These are phyloP conservation scores for Candida ipomoeae DNA, from an alignment of 805 yeast genomes.

Conservation along the genomic window DNA sequence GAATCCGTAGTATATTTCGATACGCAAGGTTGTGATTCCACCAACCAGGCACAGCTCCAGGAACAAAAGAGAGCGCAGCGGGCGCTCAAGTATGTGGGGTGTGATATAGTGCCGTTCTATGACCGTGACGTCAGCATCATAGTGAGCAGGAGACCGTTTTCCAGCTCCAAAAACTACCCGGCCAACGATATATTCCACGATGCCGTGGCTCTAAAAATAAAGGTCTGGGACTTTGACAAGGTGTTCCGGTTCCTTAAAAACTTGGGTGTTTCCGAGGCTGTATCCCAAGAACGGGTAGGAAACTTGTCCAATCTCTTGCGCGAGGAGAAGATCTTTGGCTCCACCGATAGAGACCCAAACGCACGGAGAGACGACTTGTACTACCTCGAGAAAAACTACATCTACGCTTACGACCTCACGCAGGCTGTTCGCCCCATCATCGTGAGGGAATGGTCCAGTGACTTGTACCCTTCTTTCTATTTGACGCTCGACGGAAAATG, in stretches of 20 bases:
- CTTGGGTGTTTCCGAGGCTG: conserved; percentile 36
- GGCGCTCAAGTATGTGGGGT: conserved; percentile 47
- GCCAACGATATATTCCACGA: conserved; percentile 61
- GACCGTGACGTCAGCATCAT: conserved; percentile 69
- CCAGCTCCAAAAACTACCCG: conserved; percentile 38
- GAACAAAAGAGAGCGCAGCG: conserved; percentile 42
- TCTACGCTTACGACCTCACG: conserved; percentile 75
- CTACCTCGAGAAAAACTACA: conserved; percentile 67
- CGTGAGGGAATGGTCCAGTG: conserved; percentile 70
- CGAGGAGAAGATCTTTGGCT: conserved; percentile 82
- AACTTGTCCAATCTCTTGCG: conserved; percentile 52
- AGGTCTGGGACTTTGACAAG: conserved; percentile 87
- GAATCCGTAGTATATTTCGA: conserved; percentile 62
- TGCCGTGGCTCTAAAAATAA: conserved; percentile 58
- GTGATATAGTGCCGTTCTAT: conserved; percentile 41
- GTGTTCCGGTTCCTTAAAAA: conserved; percentile 73
- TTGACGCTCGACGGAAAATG: conserved; percentile 70
- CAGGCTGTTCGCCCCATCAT: conserved; percentile 79
- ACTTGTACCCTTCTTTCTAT: conserved; percentile 52
- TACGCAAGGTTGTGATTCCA: conserved; percentile 39
- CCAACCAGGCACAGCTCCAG: conserved; percentile 29
- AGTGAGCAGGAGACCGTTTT: conserved; percentile 57
- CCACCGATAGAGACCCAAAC: conserved; percentile 82
- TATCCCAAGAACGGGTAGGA: conserved; percentile 17
- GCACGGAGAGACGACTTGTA: conserved; percentile 82